Conservation (phyloP, 2,329 filamentous ascomycete species). For the Xylaria sp. region DNA sequence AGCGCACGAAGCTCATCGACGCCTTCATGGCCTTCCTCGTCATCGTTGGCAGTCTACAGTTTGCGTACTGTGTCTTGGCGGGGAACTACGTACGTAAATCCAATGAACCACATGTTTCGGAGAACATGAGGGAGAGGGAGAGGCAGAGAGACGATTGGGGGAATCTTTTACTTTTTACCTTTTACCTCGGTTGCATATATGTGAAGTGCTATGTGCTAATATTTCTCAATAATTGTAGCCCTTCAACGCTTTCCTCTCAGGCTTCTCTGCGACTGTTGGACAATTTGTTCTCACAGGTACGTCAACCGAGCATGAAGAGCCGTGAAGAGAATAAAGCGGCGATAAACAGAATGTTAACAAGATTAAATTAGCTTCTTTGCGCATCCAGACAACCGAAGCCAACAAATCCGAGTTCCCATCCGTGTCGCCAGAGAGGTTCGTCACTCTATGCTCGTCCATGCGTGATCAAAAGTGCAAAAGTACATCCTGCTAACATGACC, state of each 20-base stretch:
- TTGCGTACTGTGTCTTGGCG: constrained; percentile 88
- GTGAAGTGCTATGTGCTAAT: constrained; percentile 15
- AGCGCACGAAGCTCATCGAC: constrained; percentile 92
- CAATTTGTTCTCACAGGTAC: constrained; percentile 95
- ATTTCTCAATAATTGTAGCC: constrained; percentile 67
- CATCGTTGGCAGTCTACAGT: constrained; percentile 87
- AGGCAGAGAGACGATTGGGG: not conserved
- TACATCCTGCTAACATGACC: not conserved
- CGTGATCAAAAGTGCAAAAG: not conserved
- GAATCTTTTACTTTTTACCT: not conserved
- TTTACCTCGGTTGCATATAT: not conserved
- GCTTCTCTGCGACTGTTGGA: constrained; percentile 92
- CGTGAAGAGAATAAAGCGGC: not conserved
- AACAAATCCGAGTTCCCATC: constrained; percentile 82
- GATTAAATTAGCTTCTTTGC: constrained; percentile 69
- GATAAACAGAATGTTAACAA: constrained; percentile 35
- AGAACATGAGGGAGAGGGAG: not conserved
- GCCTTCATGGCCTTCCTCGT: constrained; percentile 90
- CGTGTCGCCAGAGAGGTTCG: constrained; percentile 83
- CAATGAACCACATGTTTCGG: not conserved
- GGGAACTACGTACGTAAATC: constrained; percentile 86
- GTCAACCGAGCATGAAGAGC: constrained; percentile 44
- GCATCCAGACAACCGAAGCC: constrained; percentile 89
- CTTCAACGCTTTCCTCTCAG: constrained; percentile 98
- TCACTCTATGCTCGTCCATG: not conserved